Percentiles rank a stretch among this genome's conserved stretches.
These are phyloP conservation scores for Anisodus tanguticus DNA, from an alignment of 257 asterid genomes.

Conservation along the genomic window DNA sequence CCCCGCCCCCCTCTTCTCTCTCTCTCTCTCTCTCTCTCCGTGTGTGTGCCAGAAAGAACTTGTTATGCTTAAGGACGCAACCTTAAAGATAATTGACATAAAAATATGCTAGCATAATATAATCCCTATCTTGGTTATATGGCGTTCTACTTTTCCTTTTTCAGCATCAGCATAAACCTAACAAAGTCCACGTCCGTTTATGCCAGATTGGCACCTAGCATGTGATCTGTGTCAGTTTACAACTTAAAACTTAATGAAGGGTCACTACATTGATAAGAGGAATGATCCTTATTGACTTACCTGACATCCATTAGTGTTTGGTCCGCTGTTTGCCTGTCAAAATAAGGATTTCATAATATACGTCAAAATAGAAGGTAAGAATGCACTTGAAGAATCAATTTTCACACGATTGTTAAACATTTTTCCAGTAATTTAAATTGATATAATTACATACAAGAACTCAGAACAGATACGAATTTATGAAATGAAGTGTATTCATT, in stretches of 20 bases:
- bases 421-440: conserved; percentile 6
- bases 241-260: neutral
- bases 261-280: neutral
- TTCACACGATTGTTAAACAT: neutral
- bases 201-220: neutral
- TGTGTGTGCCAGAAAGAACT: neutral
- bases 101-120: conserved; percentile 3
- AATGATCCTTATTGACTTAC: conserved; percentile 46
- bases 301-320: conserved; percentile 88
- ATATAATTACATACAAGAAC: neutral
- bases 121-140: neutral
- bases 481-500: neutral
- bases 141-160: neutral
- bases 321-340: conserved; percentile 95
- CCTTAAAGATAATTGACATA: neutral
- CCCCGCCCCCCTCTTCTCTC: too few species aligned
- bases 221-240: neutral
- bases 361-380: neutral
- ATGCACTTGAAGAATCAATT: conserved; percentile 7
- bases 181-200: neutral
- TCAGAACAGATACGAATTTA: neutral
- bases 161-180: neutral
- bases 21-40: neutral
- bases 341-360: conserved; percentile 27
- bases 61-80: neutral